Base-by-base conservation (phyloP, 1,139 yeast species). In the Saccharomyces hybrid region DNA sequence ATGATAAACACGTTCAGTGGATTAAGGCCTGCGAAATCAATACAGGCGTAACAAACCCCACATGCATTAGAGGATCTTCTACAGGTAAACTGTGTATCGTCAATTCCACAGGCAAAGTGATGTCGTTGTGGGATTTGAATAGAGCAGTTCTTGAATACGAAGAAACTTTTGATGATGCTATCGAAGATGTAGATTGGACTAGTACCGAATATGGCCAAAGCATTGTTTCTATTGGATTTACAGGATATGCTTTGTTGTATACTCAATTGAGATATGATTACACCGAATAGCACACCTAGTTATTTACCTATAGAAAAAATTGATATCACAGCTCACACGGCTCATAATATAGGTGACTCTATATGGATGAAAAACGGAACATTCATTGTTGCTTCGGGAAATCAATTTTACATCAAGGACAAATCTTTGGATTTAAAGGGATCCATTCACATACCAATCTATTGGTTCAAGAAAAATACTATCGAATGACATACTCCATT, bases 251-350 rank as follows among this genome's bases (percentile, higher is more conserved):
- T 1, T 68, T 84, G 4, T 71, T 89, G 12, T 89, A 85, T 66
- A 84, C 96, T 0, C 96, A 90, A 67, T 73, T 88, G 58, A 78
- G 97, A 55, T 89, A 86, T 68, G 97, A 91, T 65, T 91, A 91
- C 66, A 89, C 97, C 97, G 4, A 88, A 88, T 64, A 76, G 78
- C 29, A 78, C 83, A 0, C 93, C 96, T 1, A 78, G 93, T 0
- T 91, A 87, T 77, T 81, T 87, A 0, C 83, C 88, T 0, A 80
- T 91, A 58, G 85, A 88, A 63, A 79, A 80, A 55, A 80, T 90
- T 48, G 91, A 86, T 64, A 81, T 91, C 2, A 77, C 83, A 2
- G 77, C 78, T 49, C 86, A 79, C 64, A 89, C 97, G 0, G 75
- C 86, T 0, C 97, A 90, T 68, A 77, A 75, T 21, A 89, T 91